Base-by-base conservation (phyloP, 164 flowering plant genomes). In the Kalanchoe fedtschenkoi region DNA sequence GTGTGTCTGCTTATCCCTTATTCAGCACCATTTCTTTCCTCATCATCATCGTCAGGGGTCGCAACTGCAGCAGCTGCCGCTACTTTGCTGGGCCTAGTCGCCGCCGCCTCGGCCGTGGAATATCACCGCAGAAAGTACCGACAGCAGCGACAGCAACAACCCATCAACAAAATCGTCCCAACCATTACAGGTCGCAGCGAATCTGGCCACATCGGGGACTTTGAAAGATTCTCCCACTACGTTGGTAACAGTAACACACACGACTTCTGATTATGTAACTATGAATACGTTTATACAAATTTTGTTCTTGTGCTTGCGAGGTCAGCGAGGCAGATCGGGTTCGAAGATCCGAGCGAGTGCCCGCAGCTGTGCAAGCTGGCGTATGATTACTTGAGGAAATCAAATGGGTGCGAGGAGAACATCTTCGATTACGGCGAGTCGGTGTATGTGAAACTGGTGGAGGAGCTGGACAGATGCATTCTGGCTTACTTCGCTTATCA, bases 301-400 rank as follows among this genome's bases (percentile, higher is more conserved):
- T n/a, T n/a, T n/a, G n/a, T n/a, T n/a, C n/a, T n/a, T n/a, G n/a
- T n/a, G n/a, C n/a, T n/a, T n/a, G n/a, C n/a, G n/a, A n/a, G n/a
- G n/a, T 72, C 74, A 93, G 98, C 88, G 13, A 82, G 96, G 75
- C 98, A 93, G 66, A 30, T 93, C 58, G 98, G 92, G 26, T 79
- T 93, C 69, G 72, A 37, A 53, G 91, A 86, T 64, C 58, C 67
- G 21, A 73, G 62, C 5, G 84, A 85, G 68, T 82, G 88, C 67
- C 82, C 87, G 0, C 67, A 71, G 17, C 67, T 90, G 1, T 70
- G 87, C 72, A 82, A 79, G 30, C 62, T 93, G 58, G 95, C 89
- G 0, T 29, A 68, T 28, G 85, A 83, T 28, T 88, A 89, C 61
- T 63, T 89, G 72, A 85, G 63, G 57, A 83, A 79, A 67, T 35